These are phyloP conservation scores for Fragaria vesca DNA, from an alignment of 306 rosid species.

Conservation along the genomic window DNA sequence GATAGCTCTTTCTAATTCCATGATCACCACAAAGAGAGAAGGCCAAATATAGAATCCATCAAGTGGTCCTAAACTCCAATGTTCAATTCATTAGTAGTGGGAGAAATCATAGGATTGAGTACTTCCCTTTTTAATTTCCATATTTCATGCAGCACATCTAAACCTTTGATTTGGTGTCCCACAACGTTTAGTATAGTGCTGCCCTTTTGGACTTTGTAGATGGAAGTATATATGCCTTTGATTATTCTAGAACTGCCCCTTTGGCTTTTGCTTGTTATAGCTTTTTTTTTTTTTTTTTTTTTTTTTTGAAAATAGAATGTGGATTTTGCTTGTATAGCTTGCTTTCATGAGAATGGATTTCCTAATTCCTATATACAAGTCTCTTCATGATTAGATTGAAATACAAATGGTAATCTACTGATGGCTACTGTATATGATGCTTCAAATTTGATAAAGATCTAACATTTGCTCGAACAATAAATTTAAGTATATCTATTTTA, in stretches of 20 bases:
- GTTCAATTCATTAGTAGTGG: neutral
- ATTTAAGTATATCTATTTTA: neutral
- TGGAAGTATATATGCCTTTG: neutral
- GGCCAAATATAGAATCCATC: neutral
- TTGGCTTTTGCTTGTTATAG: neutral
- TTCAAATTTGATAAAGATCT: neutral
- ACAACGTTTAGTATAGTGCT: neutral
- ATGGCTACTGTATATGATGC: neutral
- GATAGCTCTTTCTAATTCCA: constrained; percentile 4
- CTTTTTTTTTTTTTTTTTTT: neutral
- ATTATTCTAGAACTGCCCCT: neutral
- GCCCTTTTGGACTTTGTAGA: constrained; percentile 5
- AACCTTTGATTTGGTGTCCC: neutral
- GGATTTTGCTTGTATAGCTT: neutral
- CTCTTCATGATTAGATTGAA: neutral
- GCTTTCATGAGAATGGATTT: constrained; percentile 11
- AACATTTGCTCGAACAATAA: neutral
- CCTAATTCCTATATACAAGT: neutral
- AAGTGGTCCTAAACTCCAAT: neutral
- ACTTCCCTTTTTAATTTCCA: neutral
- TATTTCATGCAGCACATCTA: neutral
- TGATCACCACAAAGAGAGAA: neutral
- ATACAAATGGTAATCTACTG: neutral
- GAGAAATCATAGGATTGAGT: neutral
- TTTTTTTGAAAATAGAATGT: no score